Conservation (phyloP, 164 flowering plant species). For the Vitis rupestris region DNA sequence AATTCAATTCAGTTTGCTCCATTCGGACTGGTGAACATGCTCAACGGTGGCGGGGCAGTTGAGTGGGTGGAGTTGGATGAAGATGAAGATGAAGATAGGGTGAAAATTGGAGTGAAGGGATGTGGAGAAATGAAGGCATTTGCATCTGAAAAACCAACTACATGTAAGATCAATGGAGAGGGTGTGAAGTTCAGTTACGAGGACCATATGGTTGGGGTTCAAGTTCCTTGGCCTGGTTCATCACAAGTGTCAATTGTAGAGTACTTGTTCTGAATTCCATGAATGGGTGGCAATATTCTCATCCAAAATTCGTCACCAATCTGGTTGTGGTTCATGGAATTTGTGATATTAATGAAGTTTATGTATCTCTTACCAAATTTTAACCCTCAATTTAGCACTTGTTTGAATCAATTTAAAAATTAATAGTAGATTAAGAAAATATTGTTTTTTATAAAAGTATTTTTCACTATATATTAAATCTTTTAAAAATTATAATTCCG, state of each 20-base stretch:
- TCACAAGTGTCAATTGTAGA: conserved; percentile 34
- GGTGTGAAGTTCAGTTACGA: conserved; percentile 36
- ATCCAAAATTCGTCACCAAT: too few relatives aligned
- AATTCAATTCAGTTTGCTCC: conserved; percentile 57
- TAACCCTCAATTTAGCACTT: too few relatives aligned
- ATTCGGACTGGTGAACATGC: conserved; percentile 77
- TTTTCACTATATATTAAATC: too few relatives aligned
- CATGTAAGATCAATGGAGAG: conserved; percentile 45
- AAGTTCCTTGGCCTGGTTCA: conserved; percentile 60
- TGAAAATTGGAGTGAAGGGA: conserved; percentile 53
- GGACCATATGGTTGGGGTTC: conserved; percentile 42
- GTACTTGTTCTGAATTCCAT: conserved; percentile 33
- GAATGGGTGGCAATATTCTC: too few relatives aligned
- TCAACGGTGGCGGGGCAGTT: conserved; percentile 71
- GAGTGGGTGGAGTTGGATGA: conserved; percentile 29
- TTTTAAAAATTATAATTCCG: too few relatives aligned
- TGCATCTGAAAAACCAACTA: conserved; percentile 47
- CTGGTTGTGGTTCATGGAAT: too few relatives aligned
- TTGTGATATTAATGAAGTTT: too few relatives aligned
- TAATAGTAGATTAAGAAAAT: too few relatives aligned
- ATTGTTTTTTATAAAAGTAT: too few relatives aligned
- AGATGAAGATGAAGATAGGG: conserved; percentile 18
- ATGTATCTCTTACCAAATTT: too few relatives aligned
- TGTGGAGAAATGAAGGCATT: conserved; percentile 59
- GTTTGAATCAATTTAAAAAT: too few relatives aligned